These are phyloP conservation scores for Neurospora tetraspora DNA, from an alignment of 495 filamentous ascomycete genomes.

Conservation along the genomic window DNA sequence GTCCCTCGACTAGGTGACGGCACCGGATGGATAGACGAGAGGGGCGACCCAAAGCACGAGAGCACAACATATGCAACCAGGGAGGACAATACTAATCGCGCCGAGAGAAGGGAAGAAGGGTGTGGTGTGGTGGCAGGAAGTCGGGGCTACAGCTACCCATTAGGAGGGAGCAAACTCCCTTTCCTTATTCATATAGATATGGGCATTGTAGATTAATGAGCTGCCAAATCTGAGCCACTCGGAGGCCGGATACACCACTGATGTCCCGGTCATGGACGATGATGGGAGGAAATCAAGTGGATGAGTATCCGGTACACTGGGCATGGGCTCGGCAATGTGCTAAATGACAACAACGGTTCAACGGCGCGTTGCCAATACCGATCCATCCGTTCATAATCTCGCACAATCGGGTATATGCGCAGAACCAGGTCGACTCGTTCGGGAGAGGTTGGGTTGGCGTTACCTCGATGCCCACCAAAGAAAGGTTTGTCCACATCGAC, in stretches of 20 bases:
- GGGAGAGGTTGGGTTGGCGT: background rate
- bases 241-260: conserved; percentile 7
- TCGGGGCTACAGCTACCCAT: conserved; percentile 27
- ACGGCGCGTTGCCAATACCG: background rate
- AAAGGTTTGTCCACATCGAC: conserved; percentile 5
- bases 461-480: background rate
- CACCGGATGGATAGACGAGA: background rate
- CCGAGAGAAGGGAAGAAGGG: background rate
- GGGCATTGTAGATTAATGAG: conserved; percentile 27
- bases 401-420: background rate
- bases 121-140: background rate
- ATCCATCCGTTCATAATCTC: background rate
- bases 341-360: background rate
- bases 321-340: background rate
- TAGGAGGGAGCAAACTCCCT: conserved; percentile 30
- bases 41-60: background rate
- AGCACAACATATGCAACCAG: background rate
- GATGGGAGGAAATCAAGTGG: background rate
- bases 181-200: conserved; percentile 20
- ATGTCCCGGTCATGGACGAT: background rate
- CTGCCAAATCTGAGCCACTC: conserved; percentile 6
- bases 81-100: background rate
- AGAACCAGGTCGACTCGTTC: background rate
- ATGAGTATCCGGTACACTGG: background rate
- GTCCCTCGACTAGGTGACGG: background rate